phyloP scores from a whole-genome alignment of 768 basidiomycete species.

The Lentinula boryana region DNA sequence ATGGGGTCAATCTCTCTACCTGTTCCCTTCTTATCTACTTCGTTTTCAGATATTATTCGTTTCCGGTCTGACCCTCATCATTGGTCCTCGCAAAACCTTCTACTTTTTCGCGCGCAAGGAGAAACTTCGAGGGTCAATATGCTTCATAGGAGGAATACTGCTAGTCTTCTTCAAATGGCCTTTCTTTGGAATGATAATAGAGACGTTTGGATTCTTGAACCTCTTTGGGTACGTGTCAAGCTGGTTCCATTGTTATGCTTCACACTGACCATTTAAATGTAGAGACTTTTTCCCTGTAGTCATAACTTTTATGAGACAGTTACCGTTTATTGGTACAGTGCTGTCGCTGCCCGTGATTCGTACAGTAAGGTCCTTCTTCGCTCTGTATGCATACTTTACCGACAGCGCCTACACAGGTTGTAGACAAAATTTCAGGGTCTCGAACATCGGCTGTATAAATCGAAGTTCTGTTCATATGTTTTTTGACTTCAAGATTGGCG shows the following conservation, averaged over 20 bases:
- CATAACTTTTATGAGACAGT: conserved; percentile 90
- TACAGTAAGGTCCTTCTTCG: conserved; percentile 45
- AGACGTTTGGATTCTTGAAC: conserved; percentile 96
- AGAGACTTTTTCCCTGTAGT: conserved; percentile 99
- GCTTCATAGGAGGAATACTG: conserved; percentile 85
- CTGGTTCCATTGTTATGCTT: conserved; percentile 1
- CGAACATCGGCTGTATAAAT: conserved; percentile 63
- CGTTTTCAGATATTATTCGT: conserved; percentile 82
- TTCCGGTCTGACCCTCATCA: conserved; percentile 91
- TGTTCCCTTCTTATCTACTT: background rate
- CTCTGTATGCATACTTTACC: background rate
- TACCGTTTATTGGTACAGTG: conserved; percentile 86
- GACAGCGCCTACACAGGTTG: conserved; percentile 40
- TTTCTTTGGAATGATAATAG: conserved; percentile 87
- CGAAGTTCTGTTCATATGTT: background rate
- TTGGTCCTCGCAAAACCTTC: conserved; percentile 95
- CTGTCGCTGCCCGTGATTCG: conserved; percentile 86
- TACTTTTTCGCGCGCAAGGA: conserved; percentile 96
- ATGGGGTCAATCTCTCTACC: background rate
- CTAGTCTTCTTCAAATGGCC: conserved; percentile 97
- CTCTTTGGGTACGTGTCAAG: conserved; percentile 77
- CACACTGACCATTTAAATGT: conserved; percentile 10
- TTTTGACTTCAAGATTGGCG: background rate
- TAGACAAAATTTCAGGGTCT: conserved; percentile 77
- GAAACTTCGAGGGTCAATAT: conserved; percentile 85